A percentile compares a stretch with the other conserved stretches of the same genome.
phyloP scores from a whole-genome alignment of 2,329 filamentous ascomycete species.

The Fusarium pseudonygamai region DNA sequence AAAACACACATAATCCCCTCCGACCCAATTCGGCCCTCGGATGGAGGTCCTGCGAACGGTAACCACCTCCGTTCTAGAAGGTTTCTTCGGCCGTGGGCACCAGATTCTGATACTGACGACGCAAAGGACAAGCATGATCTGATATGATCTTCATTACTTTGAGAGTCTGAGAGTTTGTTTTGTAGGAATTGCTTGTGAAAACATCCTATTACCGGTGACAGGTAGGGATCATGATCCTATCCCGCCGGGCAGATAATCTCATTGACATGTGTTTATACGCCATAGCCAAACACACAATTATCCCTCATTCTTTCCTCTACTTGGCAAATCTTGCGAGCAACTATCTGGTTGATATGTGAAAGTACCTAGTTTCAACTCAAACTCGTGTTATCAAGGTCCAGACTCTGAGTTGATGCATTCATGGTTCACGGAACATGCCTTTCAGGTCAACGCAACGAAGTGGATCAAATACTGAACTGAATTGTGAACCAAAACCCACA shows the following conservation, averaged over 20 bases:
- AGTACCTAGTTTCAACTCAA: conserved; percentile 23
- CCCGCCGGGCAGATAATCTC: not conserved
- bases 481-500: not conserved
- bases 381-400: conserved; percentile 19
- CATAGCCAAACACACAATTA: not conserved
- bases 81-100: conserved; percentile 4
- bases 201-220: conserved; percentile 1
- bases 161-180: too few relatives aligned
- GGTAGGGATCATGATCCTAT: conserved; percentile 11
- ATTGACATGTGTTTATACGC: not conserved
- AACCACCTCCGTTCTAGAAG: conserved; percentile 36
- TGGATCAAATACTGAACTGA: conserved; percentile 14
- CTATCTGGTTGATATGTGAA: not conserved
- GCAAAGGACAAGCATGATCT: not conserved
- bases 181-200: conserved; percentile 7
- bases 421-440: conserved; percentile 28
- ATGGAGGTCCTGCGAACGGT: conserved; percentile 13
- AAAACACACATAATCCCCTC: conserved; percentile 23
- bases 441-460: conserved; percentile 19
- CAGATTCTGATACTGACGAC: not conserved
- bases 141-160: not conserved
- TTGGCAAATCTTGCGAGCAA: not conserved
- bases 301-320: not conserved
- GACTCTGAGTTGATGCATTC: conserved; percentile 9
- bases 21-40: conserved; percentile 16